A percentile compares a stretch with the other conserved stretches of the same genome.
Evolutionary conservation across 768 basidiomycete genomes (phyloP).

Genomic region (Gelatoporia subvermispora): DNA sequence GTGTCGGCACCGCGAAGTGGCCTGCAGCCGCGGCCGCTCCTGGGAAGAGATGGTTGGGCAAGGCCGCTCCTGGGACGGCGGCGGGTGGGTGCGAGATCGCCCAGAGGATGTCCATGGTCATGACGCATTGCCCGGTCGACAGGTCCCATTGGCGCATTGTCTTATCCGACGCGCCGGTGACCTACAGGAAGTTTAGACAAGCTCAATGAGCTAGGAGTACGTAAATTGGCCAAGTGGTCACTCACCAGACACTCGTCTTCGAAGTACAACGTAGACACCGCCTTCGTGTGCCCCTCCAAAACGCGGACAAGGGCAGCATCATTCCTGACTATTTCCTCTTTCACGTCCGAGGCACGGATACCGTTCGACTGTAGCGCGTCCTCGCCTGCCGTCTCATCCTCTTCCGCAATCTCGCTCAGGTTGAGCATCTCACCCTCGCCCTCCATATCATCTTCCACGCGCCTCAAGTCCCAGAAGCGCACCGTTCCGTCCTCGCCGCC

Average conservation of each 20-base stretch:
- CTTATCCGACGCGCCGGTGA: constrained; percentile 97
- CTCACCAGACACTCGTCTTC: constrained; percentile 89
- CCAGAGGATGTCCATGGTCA: constrained; percentile 99
- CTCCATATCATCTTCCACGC: constrained; percentile 72
- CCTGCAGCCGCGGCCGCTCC: constrained; percentile 53
- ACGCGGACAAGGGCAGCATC: constrained; percentile 65
- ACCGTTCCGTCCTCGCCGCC: constrained; percentile 86
- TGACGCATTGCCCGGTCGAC: constrained; percentile 93
- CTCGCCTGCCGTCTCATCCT: constrained; percentile 43
- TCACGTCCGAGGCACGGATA: constrained; percentile 34
- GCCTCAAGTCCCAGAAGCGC: constrained; percentile 85
- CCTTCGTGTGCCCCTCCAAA: constrained; percentile 89
- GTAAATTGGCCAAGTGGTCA: constrained; percentile 12
- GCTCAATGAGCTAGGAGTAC: constrained; percentile 16
- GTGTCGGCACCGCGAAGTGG: constrained; percentile 76
- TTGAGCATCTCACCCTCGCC: constrained; percentile 51
- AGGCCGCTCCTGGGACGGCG: constrained; percentile 32
- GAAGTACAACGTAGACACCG: constrained; percentile 91
- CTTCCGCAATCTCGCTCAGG: constrained; percentile 61
- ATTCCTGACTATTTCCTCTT: constrained; percentile 34
- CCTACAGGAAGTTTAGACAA: constrained; percentile 39
- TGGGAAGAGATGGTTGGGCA: constrained; percentile 45
- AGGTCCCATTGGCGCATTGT: constrained; percentile 99
- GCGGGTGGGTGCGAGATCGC: constrained; percentile 87
- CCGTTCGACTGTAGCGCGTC: constrained; percentile 28